phyloP scores from a whole-genome alignment of 2,329 filamentous ascomycete species.

The Bipolaris victoriae region DNA sequence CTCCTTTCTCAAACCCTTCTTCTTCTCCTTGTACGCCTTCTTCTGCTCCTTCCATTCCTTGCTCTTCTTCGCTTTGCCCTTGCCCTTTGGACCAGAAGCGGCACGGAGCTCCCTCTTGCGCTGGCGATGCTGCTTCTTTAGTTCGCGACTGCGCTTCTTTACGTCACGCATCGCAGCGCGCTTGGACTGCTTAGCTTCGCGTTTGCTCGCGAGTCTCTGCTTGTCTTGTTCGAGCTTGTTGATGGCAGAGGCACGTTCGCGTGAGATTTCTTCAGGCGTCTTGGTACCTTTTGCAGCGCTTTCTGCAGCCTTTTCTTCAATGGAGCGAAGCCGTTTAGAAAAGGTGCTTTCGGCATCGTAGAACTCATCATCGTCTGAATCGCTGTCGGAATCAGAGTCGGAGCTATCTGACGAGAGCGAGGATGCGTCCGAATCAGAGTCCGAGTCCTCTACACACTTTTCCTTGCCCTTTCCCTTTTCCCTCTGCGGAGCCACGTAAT shows the following conservation, averaged over 20 bases:
- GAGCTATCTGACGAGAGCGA: slow-evolving; percentile 35
- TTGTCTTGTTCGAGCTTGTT: slow-evolving; percentile 30
- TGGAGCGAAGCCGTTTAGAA: slow-evolving; percentile 27
- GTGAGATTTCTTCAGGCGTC: slow-evolving; percentile 22
- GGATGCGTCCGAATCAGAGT: slow-evolving; percentile 29
- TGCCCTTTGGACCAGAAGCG: slow-evolving; percentile 18
- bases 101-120: slow-evolving; percentile 31
- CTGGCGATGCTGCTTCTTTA: slow-evolving; percentile 24
- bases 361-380: slow-evolving; percentile 23
- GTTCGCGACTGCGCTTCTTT: slow-evolving; percentile 16
- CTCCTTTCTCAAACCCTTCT: slow-evolving; percentile 26
- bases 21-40: slow-evolving; percentile 32
- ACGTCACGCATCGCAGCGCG: slow-evolving; percentile 20
- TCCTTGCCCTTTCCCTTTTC: slow-evolving; percentile 6
- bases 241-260: slow-evolving; percentile 35
- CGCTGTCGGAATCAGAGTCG: slow-evolving; percentile 22
- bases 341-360: slow-evolving; percentile 18
- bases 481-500: not conserved
- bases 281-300: slow-evolving; percentile 36
- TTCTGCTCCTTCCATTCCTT: slow-evolving; percentile 31
- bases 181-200: slow-evolving; percentile 26
- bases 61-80: slow-evolving; percentile 30
- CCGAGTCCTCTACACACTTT: slow-evolving; percentile 16
- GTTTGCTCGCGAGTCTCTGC: slow-evolving; percentile 24
- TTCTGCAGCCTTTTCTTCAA: slow-evolving; percentile 23